phyloP scores from a whole-genome alignment of 139 green algal species.

The Chlamydomonas schloesseri region DNA sequence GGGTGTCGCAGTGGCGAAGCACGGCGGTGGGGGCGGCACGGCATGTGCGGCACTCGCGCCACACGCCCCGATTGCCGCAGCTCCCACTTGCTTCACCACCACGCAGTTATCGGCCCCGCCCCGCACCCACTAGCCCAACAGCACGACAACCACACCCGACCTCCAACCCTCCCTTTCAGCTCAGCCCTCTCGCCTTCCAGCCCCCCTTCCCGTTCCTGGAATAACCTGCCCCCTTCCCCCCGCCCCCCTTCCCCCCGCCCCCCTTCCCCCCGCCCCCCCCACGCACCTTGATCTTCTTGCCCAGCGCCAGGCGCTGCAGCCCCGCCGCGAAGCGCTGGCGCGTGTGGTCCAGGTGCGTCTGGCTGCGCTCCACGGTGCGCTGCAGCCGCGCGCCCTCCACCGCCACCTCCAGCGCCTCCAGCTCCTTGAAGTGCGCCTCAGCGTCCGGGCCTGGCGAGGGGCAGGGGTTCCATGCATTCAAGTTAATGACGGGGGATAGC shows the following conservation, averaged over 20 bases:
- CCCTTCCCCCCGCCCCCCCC: background rate
- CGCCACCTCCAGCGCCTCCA: conserved; percentile 61
- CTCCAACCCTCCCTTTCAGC: too few species aligned
- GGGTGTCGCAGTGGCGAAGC: too few species aligned
- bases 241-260: background rate
- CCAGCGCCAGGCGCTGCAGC: conserved; percentile 47
- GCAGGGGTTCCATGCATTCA: too few species aligned
- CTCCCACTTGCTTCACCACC: too few species aligned
- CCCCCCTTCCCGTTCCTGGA: background rate
- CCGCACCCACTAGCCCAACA: too few species aligned
- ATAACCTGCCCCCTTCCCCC: background rate
- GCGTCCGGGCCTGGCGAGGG: conserved; percentile 37
- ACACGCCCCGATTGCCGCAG: too few species aligned
- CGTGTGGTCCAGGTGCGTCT: conserved; percentile 21
- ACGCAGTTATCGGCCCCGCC: too few species aligned
- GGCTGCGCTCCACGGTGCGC: conserved; percentile 52
- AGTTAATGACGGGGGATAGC: too few species aligned
- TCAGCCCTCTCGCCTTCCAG: too few species aligned
- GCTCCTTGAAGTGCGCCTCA: conserved; percentile 52
- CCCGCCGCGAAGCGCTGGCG: conserved; percentile 36
- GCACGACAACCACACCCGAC: too few species aligned
- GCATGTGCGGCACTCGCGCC: too few species aligned
- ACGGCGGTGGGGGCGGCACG: too few species aligned
- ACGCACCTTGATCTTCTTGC: conserved; percentile 51
- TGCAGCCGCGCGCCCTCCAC: conserved; percentile 74